Conservation (phyloP, 176 grass and related monocot species). For the Bolboschoenus planiculmis region DNA sequence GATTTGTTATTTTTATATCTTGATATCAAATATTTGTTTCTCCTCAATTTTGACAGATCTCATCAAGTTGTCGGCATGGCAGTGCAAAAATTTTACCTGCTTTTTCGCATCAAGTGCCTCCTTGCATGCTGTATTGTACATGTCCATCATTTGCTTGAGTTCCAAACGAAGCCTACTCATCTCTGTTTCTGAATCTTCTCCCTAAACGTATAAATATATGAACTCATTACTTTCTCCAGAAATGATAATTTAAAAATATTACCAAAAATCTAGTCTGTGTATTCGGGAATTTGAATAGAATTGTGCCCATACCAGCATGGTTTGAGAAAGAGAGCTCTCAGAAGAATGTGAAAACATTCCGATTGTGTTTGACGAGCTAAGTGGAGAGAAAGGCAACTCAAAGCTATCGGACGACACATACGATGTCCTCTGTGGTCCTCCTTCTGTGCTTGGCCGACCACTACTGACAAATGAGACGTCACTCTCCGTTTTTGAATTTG, state of each 20-base stretch:
- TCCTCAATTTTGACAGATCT: not conserved
- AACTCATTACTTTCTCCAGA: not conserved
- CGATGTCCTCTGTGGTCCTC: slow-evolving; percentile 5
- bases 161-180: slow-evolving; percentile 34
- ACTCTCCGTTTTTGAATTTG: slow-evolving; percentile 9
- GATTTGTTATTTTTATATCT: not conserved
- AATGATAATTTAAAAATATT: not conserved
- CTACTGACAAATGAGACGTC: slow-evolving; percentile 38
- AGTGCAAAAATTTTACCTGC: slow-evolving; percentile 22
- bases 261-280: not conserved
- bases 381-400: slow-evolving; percentile 27
- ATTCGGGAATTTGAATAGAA: not conserved
- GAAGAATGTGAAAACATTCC: slow-evolving; percentile 7
- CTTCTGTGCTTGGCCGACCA: slow-evolving; percentile 10
- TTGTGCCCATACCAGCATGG: not conserved
- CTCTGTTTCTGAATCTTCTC: slow-evolving; percentile 32
- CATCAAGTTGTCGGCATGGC: not conserved
- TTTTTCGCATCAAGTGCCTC: slow-evolving; percentile 32
- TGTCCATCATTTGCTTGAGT: slow-evolving; percentile 41
- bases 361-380: slow-evolving; percentile 11
- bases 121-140: slow-evolving; percentile 43
- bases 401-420: slow-evolving; percentile 15
- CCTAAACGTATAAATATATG: slow-evolving; percentile 7
- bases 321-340: not conserved
- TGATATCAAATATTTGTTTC: not conserved